Evolutionary conservation across 2,329 filamentous ascomycete genomes (phyloP).

Genomic region (Fusarium chlamydosporum): DNA sequence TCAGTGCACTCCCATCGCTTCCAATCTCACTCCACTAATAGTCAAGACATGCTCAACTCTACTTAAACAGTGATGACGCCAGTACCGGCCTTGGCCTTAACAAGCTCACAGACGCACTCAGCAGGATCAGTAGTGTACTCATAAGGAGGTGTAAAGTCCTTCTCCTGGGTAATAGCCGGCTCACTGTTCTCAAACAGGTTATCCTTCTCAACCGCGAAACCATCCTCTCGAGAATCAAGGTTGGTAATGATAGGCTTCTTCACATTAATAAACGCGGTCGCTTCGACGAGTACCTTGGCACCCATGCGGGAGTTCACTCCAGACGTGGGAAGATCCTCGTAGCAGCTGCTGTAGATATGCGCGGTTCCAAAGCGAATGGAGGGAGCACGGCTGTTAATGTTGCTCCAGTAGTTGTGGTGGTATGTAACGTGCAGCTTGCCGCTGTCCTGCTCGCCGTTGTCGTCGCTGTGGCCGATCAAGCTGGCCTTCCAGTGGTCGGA

Average conservation of each 20-base stretch:
- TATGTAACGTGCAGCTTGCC: slow-evolving; percentile 70
- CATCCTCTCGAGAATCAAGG: slow-evolving; percentile 62
- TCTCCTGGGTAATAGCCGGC: slow-evolving; percentile 54
- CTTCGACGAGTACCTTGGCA: slow-evolving; percentile 67
- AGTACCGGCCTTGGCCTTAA: slow-evolving; percentile 48
- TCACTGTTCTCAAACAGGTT: slow-evolving; percentile 61
- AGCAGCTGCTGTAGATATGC: slow-evolving; percentile 70
- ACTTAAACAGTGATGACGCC: slow-evolving; percentile 36
- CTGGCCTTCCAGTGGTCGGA: slow-evolving; percentile 71
- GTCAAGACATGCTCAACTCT: neutral
- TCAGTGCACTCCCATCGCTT: neutral
- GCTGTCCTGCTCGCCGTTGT: slow-evolving; percentile 64
- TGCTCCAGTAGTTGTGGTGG: slow-evolving; percentile 68
- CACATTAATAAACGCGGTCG: slow-evolving; percentile 62
- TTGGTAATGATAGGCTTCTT: slow-evolving; percentile 58
- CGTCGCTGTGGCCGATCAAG: slow-evolving; percentile 70
- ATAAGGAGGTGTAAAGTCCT: slow-evolving; percentile 54
- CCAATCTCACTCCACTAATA: neutral
- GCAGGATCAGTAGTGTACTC: slow-evolving; percentile 52
- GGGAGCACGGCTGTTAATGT: slow-evolving; percentile 66
- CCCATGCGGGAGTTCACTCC: slow-evolving; percentile 68
- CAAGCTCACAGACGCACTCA: slow-evolving; percentile 44
- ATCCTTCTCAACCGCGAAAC: slow-evolving; percentile 60
- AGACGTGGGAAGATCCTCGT: slow-evolving; percentile 59
- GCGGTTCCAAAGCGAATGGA: slow-evolving; percentile 70